These are phyloP conservation scores for Pythium myriotylum DNA, from an alignment of 352 stramenopile genomes.

Conservation along the genomic window DNA sequence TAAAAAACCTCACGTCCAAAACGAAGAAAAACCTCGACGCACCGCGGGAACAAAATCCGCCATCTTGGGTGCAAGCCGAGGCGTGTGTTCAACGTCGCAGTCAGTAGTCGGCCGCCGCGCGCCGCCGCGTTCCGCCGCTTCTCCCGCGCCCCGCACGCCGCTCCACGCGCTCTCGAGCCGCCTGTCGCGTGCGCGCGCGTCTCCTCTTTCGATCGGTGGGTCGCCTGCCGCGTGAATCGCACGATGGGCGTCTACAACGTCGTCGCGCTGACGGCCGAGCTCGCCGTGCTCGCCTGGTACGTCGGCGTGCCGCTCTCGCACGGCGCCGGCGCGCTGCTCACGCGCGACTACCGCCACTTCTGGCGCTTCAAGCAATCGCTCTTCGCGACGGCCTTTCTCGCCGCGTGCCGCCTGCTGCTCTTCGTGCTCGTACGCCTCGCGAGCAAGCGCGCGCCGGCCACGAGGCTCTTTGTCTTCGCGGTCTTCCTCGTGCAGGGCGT, in stretches of 20 bases:
- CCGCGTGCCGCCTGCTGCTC: slow-evolving; percentile 50
- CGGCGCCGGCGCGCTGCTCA: slow-evolving; percentile 34
- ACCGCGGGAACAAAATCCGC: slow-evolving; percentile 12
- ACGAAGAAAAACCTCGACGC: no score
- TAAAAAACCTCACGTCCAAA: slow-evolving; percentile 17
- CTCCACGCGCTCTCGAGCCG: neutral
- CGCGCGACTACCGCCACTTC: slow-evolving; percentile 36
- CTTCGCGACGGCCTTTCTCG: slow-evolving; percentile 51
- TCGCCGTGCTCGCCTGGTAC: slow-evolving; percentile 65
- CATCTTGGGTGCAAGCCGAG: no score
- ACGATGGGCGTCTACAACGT: slow-evolving; percentile 74
- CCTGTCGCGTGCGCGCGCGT: neutral
- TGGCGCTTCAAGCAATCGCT: slow-evolving; percentile 73
- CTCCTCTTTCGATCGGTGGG: slow-evolving; percentile 11
- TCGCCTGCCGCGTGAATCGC: neutral
- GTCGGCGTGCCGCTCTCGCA: slow-evolving; percentile 40
- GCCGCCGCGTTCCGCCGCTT: no score
- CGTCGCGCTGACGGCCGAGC: slow-evolving; percentile 55
- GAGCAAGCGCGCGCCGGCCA: slow-evolving; percentile 75
- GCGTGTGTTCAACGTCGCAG: slow-evolving; percentile 16
- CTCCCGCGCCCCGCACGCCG: neutral
- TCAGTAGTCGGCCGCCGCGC: slow-evolving; percentile 2
- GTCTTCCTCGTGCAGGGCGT: slow-evolving; percentile 63
- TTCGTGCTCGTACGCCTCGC: slow-evolving; percentile 71
- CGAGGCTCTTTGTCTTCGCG: slow-evolving; percentile 78